Percentiles rank a stretch among this genome's conserved stretches.
These are phyloP conservation scores for Linum usitatissimum DNA, from an alignment of 345 rosid genomes.

Conservation along the genomic window DNA sequence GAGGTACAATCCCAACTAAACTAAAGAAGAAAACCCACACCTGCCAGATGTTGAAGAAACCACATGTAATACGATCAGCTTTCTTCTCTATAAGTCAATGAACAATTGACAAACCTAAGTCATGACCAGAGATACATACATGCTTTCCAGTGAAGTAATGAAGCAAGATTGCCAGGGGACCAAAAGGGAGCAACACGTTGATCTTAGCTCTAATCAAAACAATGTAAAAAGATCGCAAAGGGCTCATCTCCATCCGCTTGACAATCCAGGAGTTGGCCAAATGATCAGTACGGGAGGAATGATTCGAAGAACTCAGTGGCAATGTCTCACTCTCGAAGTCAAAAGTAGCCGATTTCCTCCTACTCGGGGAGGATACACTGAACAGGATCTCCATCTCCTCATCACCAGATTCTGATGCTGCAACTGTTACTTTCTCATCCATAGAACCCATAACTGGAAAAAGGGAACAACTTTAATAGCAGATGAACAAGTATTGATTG, in stretches of 20 bases:
- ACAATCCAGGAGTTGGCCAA: slow-evolving; percentile 13
- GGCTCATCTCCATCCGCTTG: slow-evolving; percentile 16
- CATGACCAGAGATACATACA: slow-evolving; percentile 10
- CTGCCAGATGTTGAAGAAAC: slow-evolving; percentile 15
- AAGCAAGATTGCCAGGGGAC: slow-evolving; percentile 25
- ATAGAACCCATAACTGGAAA: background rate
- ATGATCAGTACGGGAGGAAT: slow-evolving; percentile 5
- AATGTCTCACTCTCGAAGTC: slow-evolving; percentile 16
- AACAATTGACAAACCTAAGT: background rate
- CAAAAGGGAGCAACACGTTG: slow-evolving; percentile 30
- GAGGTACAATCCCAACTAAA: slow-evolving; percentile 39
- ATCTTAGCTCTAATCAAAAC: slow-evolving; percentile 38
- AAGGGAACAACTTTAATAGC: background rate
- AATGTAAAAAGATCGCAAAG: slow-evolving; percentile 24
- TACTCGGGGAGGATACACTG: slow-evolving; percentile 21
- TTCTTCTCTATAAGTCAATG: background rate
- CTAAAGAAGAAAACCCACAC: slow-evolving; percentile 38
- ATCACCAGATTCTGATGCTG: slow-evolving; percentile 28
- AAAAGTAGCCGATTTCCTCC: slow-evolving; percentile 22
- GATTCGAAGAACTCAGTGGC: background rate
- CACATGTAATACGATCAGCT: background rate
- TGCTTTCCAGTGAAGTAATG: slow-evolving; percentile 27
- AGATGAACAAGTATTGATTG: background rate
- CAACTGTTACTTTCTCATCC: background rate
- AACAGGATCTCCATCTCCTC: slow-evolving; percentile 25